A percentile compares a stretch with the other conserved stretches of the same genome.
These are phyloP conservation scores for Zanthoxylum bungeanum DNA, from an alignment of 345 rosid species.

Conservation along the genomic window DNA sequence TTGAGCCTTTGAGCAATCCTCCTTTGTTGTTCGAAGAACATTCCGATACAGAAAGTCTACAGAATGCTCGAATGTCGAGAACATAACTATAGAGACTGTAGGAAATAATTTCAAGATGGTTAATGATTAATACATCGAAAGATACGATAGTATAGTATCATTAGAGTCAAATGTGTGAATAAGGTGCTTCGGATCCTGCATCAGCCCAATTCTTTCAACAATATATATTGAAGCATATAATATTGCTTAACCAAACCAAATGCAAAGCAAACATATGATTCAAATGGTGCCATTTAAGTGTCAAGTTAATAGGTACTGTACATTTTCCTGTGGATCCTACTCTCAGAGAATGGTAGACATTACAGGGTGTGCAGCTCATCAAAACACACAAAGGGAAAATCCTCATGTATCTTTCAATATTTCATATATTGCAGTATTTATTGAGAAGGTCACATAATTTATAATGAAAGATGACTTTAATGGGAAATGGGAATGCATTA, in stretches of 20 bases:
- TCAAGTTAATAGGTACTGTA: not conserved
- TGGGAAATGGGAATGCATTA: not conserved
- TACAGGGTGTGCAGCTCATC: not conserved
- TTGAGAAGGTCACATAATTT: not conserved
- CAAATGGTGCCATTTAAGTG: not conserved
- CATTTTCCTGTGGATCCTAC: not conserved
- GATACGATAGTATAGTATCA: not conserved
- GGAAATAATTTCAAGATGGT: conserved; percentile 7
- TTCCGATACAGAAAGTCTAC: conserved; percentile 51
- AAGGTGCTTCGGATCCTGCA: not conserved
- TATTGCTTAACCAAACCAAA: not conserved
- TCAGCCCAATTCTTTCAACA: not conserved
- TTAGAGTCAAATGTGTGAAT: not conserved
- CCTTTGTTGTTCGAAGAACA: conserved; percentile 41
- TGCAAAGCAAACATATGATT: not conserved
- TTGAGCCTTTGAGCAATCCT: conserved; percentile 59
- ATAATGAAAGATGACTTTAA: not conserved
- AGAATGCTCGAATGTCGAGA: conserved; percentile 77
- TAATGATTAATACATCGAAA: not conserved
- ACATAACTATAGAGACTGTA: conserved; percentile 68
- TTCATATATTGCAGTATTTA: not conserved
- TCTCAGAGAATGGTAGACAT: not conserved
- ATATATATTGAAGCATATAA: not conserved
- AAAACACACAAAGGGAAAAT: not conserved
- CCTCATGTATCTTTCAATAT: not conserved